Evolutionary conservation across 2,329 filamentous ascomycete genomes (phyloP).

Genomic region (Neopestalotiopsis sp.): DNA sequence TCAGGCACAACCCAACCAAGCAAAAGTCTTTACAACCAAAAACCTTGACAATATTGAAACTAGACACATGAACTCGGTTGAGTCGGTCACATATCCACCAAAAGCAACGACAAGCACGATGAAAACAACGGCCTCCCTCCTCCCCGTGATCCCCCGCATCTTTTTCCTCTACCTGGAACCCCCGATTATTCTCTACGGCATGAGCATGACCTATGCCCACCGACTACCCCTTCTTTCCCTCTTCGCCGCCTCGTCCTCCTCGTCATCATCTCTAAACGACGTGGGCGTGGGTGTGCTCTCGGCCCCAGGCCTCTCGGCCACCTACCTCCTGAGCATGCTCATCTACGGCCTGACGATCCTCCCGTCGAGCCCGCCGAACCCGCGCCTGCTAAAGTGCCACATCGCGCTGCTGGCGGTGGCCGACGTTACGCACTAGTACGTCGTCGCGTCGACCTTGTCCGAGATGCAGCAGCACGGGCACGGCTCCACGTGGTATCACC

Average conservation of each 20-base stretch:
- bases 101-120: background rate
- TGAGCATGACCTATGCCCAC: slow-evolving; percentile 25
- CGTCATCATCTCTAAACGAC: slow-evolving; percentile 1
- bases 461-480: background rate
- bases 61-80: too few species aligned
- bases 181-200: slow-evolving; percentile 28
- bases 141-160: slow-evolving; percentile 30
- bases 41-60: too few species aligned
- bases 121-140: slow-evolving; percentile 30
- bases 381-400: slow-evolving; percentile 27
- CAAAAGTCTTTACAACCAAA: too few species aligned
- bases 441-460: background rate
- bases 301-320: slow-evolving; percentile 20
- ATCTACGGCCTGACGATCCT: slow-evolving; percentile 30
- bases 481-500: background rate
- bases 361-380: slow-evolving; percentile 28
- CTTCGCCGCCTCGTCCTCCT: background rate
- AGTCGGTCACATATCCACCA: too few species aligned
- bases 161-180: slow-evolving; percentile 35
- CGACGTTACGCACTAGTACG: slow-evolving; percentile 32
- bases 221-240: slow-evolving; percentile 23
- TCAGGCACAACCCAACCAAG: too few species aligned
- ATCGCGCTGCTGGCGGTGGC: slow-evolving; percentile 28
- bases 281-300: background rate
- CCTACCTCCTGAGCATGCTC: slow-evolving; percentile 31